Base-by-base conservation (phyloP, 345 rosid genomes). In the Salix viminalis region DNA sequence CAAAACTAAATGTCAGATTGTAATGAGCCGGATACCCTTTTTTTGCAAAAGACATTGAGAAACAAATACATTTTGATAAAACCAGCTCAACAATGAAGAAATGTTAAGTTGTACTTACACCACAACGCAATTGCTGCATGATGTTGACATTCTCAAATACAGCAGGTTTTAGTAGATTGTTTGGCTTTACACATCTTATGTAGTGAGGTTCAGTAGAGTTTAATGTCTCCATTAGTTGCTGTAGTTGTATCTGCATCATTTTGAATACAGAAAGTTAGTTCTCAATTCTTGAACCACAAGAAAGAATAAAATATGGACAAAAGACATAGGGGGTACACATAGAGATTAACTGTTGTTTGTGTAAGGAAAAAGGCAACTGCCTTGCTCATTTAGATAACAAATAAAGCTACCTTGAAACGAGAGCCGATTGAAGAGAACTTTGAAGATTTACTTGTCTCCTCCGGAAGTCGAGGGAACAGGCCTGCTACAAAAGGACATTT, bases 191-290 rank as follows among this genome's bases (percentile, higher is more conserved):
- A 85, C 99, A 96, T 91, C 99, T 87, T 81, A 96, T 83, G 82
- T 96, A 93, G 85, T 96, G 98, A 64, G 99, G 99, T 80, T 96
- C 93, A 0, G 99, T 96, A 77, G 97, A 96, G 76, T 90, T 96
- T 76, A 95, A 76, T 7, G 98, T 96, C 0, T 96, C 99, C 99
- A 96, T 96, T 76, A 96, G 73, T 75, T 76, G 83, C 71, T 90
- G 97, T 50, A 96, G 88, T 90, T 96, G 99, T 48, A 96, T 78
- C 99, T 94, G 94, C 88, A 87, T 77, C 76, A 84, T 80, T 82
- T 61, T 62, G 60, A 42, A 58, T 9, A 75, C 77, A 68, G 46
- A 75, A 61, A 6, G 73, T 75, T 68, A 86, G 58, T 80, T 74
- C 77, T 71, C 72, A 73, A 36, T 52, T 66, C 21, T 21, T 67